Conservation (phyloP, 2,329 filamentous ascomycete genomes). For the Herpotrichia juniperi region DNA sequence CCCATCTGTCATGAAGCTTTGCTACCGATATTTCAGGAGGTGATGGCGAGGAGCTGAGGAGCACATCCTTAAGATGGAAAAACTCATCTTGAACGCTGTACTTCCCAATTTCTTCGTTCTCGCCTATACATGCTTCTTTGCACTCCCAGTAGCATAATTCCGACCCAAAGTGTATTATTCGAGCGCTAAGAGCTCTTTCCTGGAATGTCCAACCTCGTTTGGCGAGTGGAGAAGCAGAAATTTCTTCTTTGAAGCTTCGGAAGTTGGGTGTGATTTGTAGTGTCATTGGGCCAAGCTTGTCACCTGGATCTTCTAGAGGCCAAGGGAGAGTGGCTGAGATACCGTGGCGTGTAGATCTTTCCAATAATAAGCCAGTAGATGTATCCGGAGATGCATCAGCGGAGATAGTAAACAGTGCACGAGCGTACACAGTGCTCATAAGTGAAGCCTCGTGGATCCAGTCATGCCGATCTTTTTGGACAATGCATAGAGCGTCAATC, state of each 20-base stretch:
- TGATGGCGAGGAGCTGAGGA: conserved; percentile 4
- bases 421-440: conserved; percentile 6
- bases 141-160: conserved; percentile 8
- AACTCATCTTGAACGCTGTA: conserved; percentile 4
- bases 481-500: conserved; percentile 22
- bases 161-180: conserved; percentile 8
- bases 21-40: not conserved
- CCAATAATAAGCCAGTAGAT: conserved; percentile 2
- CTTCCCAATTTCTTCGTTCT: not conserved
- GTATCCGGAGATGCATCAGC: conserved; percentile 5
- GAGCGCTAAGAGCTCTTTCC: conserved; percentile 6
- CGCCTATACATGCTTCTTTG: conserved; percentile 6
- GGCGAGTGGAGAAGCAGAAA: not conserved
- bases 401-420: conserved; percentile 5
- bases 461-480: conserved; percentile 10
- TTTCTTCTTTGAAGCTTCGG: not conserved
- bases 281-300: not conserved
- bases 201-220: conserved; percentile 13
- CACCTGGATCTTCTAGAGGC: conserved; percentile 1
- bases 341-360: not conserved
- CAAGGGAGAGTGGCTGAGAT: conserved; percentile 1
- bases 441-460: conserved; percentile 6
- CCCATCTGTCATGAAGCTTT: conserved; percentile 9
- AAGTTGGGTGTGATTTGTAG: conserved; percentile 1
- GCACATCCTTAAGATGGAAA: conserved; percentile 4